phyloP scores from a whole-genome alignment of 2,329 filamentous ascomycete genomes.

The Teratosphaeria viscida region DNA sequence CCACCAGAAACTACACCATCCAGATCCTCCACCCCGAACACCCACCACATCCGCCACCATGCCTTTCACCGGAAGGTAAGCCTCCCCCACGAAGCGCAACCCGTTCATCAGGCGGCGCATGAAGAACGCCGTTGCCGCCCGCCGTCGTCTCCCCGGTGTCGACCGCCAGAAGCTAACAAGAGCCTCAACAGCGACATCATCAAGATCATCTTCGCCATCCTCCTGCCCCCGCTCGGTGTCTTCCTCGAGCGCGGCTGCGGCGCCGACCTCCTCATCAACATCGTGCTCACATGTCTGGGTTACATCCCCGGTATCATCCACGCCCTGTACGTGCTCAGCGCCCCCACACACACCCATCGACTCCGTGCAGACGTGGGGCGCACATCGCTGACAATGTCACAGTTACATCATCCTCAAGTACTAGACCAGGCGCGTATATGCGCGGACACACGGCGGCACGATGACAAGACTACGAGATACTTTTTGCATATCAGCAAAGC shows the following conservation, averaged over 20 bases:
- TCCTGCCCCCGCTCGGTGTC: constrained; percentile 83
- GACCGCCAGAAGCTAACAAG: constrained; percentile 1
- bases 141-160: no score
- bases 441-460: not conserved
- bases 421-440: constrained; percentile 36
- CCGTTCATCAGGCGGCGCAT: not conserved
- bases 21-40: constrained; percentile 1
- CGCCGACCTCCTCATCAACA: constrained; percentile 83
- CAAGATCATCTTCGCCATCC: constrained; percentile 79
- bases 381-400: not conserved
- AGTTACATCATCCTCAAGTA: constrained; percentile 85
- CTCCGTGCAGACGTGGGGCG: not conserved
- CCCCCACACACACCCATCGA: not conserved
- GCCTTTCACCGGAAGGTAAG: constrained; percentile 51
- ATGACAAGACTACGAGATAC: not conserved
- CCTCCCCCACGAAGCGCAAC: not conserved
- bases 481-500: not conserved
- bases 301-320: constrained; percentile 66
- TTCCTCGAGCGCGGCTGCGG: constrained; percentile 90
- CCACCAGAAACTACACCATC: no score
- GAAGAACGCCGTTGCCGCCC: not conserved
- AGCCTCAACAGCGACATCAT: constrained; percentile 51
- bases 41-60: constrained; percentile 31
- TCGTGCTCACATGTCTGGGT: constrained; percentile 61
- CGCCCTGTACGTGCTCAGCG: constrained; percentile 56